Percentiles rank a stretch among this genome's conserved stretches.
These are phyloP conservation scores for Schizothecium vesticola DNA, from an alignment of 495 filamentous ascomycete species.

Conservation along the genomic window DNA sequence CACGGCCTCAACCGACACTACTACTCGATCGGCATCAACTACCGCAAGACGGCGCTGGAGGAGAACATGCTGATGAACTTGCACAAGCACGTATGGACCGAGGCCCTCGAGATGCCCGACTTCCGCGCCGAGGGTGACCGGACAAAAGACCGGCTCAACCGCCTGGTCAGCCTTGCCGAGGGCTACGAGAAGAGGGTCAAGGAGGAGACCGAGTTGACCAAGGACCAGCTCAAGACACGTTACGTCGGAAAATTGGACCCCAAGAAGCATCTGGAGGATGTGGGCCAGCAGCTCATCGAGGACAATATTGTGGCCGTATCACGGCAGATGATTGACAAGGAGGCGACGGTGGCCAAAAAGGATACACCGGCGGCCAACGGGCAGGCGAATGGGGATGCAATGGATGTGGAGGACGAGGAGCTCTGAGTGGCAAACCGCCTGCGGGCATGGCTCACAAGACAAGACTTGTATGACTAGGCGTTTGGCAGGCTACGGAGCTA, in stretches of 20 bases:
- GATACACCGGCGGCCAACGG: constrained; percentile 45
- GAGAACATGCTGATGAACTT: constrained; percentile 99
- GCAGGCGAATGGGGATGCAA: constrained; percentile 48
- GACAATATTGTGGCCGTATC: constrained; percentile 98
- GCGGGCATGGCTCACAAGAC: constrained; percentile 6
- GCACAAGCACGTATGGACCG: constrained; percentile 99
- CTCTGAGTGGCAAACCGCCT: constrained; percentile 22
- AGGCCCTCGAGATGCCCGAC: constrained; percentile 94
- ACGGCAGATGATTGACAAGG: constrained; percentile 98
- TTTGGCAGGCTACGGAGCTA: constrained; percentile 25
- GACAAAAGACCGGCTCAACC: constrained; percentile 81
- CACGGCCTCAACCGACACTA: constrained; percentile 98
- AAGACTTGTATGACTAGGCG: constrained; percentile 33
- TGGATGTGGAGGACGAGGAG: constrained; percentile 51
- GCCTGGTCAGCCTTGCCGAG: constrained; percentile 82
- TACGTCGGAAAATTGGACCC: constrained; percentile 98
- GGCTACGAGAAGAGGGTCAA: constrained; percentile 98
- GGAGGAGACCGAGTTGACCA: constrained; percentile 93
- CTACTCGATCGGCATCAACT: constrained; percentile 97
- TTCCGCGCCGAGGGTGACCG: constrained; percentile 77
- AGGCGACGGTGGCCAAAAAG: constrained; percentile 64
- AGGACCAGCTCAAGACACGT: constrained; percentile 96
- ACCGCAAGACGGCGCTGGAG: constrained; percentile 94
- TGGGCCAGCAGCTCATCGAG: constrained; percentile 93
- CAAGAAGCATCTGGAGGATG: constrained; percentile 97